phyloP scores from a whole-genome alignment of 495 filamentous ascomycete genomes.

The Talaromyces wortmannii region DNA sequence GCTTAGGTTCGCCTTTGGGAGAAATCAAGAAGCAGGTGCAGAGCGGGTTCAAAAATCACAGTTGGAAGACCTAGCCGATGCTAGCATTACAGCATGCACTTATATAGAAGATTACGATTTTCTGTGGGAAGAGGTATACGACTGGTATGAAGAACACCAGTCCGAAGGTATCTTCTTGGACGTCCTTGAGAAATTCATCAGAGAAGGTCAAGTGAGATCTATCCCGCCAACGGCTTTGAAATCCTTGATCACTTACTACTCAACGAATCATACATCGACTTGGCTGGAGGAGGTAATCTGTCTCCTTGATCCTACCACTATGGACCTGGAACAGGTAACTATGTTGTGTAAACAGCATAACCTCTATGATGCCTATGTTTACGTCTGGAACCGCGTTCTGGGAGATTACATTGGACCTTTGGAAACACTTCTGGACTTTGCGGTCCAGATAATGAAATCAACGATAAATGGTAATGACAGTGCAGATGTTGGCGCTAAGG shows the following conservation, averaged over 20 bases:
- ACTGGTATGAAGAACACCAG: slow-evolving; percentile 74
- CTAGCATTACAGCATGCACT: slow-evolving; percentile 76
- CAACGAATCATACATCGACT: slow-evolving; percentile 59
- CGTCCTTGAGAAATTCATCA: slow-evolving; percentile 75
- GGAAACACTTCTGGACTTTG: slow-evolving; percentile 62
- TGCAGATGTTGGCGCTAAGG: slow-evolving; percentile 21
- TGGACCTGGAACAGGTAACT: slow-evolving; percentile 92
- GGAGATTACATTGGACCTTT: slow-evolving; percentile 86
- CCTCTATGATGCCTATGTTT: slow-evolving; percentile 92
- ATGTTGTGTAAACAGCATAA: slow-evolving; percentile 82
- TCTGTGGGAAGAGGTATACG: slow-evolving; percentile 85
- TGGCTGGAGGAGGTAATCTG: slow-evolving; percentile 94
- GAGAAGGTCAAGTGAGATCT: slow-evolving; percentile 65
- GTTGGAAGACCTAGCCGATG: slow-evolving; percentile 70
- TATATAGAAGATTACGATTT: slow-evolving; percentile 71
- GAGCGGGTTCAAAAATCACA: slow-evolving; percentile 48
- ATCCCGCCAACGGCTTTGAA: slow-evolving; percentile 84
- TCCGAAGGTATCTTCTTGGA: slow-evolving; percentile 74
- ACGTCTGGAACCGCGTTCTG: slow-evolving; percentile 92
- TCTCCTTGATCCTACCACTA: slow-evolving; percentile 78
- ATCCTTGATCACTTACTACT: slow-evolving; percentile 73
- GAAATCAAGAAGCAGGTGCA: slow-evolving; percentile 40
- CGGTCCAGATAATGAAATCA: slow-evolving; percentile 7
- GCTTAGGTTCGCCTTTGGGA: slow-evolving; percentile 78
- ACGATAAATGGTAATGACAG: slow-evolving; percentile 27